These are phyloP conservation scores for Monosporascus sp. DNA, from an alignment of 2,329 filamentous ascomycete genomes.

Conservation along the genomic window DNA sequence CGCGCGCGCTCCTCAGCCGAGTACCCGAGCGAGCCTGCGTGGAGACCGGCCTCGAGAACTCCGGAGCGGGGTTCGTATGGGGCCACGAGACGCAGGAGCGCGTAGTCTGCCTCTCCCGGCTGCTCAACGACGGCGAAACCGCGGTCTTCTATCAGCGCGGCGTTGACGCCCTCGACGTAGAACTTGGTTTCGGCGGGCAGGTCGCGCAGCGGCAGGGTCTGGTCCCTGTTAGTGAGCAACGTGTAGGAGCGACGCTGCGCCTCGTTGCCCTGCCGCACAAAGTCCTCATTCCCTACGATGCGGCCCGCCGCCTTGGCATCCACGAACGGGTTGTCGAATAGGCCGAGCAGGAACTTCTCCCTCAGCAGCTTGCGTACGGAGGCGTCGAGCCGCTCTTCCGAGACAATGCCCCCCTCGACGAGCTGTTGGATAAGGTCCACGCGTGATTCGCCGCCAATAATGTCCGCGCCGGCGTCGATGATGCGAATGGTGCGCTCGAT, in stretches of 20 bases:
- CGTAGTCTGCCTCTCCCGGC: slow-evolving; percentile 35
- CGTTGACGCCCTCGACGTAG: slow-evolving; percentile 22
- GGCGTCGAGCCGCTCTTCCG: slow-evolving; percentile 39
- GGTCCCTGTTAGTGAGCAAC: slow-evolving; percentile 17
- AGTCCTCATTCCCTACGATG: slow-evolving; percentile 41
- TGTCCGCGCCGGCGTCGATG: slow-evolving; percentile 47
- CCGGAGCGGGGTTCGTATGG: slow-evolving; percentile 37
- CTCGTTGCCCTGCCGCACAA: slow-evolving; percentile 31
- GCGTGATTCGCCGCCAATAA: slow-evolving; percentile 45
- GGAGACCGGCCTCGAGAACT: slow-evolving; percentile 34
- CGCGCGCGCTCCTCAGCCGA: slow-evolving; percentile 32
- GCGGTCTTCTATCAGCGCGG: slow-evolving; percentile 25
- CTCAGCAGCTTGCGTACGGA: slow-evolving; percentile 41
- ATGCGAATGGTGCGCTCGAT: slow-evolving; percentile 39
- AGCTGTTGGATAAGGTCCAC: slow-evolving; percentile 44
- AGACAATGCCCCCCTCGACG: slow-evolving; percentile 34
- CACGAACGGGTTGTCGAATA: slow-evolving; percentile 48
- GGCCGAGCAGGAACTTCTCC: slow-evolving; percentile 47
- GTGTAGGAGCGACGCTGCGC: slow-evolving; percentile 26
- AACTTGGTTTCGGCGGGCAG: slow-evolving; percentile 8
- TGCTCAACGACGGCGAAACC: slow-evolving; percentile 28
- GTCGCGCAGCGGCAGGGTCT: slow-evolving; percentile 10
- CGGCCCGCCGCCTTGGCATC: slow-evolving; percentile 36
- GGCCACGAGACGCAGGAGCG: slow-evolving; percentile 33
- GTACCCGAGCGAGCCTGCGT: slow-evolving; percentile 36